Evolutionary conservation across 2,329 filamentous ascomycete species (phyloP), one percentile per base, ranked within the genome.

Genomic region (Phyllosticta capitalensis): DNA sequence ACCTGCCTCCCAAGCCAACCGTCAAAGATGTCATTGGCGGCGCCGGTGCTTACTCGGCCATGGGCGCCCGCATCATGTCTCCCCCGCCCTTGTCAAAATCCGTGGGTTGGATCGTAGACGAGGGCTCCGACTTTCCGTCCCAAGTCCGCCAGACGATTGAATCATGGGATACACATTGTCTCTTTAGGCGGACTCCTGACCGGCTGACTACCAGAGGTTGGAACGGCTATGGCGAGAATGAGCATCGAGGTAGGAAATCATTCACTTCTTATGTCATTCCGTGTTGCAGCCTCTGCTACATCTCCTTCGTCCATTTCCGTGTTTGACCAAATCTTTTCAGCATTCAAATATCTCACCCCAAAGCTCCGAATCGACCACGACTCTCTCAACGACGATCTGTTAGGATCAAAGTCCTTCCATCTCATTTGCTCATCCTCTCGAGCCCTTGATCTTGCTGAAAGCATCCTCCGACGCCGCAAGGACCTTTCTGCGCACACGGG

Each of bases 91-190:
- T 79, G 52, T 88, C 90, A 21, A 79, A 77, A 45, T 80, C 82
- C 2, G 84, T 97, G 5, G 90, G 90, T 63, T 97, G 92, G 92
- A 86, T 97, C 63, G 84, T 97, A 51, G 92, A 99, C 73, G 83
- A 85, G 67, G 94, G 94, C 28, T 87, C 83, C 17, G 94, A 97
- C 73, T 97, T 97, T 65, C 92, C 92, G 0, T 64, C 76, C 0
- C 75, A 81, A 12, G 78, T 95, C 56, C 80, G 81, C 54, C 69
- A 79, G 1, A 78, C 82, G 51, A 85, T 99, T 64, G 74, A 81
- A 14, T 80, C 82, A 51, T 96, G 94, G 92, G 75, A 84, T 17
- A 96, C 92, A 1, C 83, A 83, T 5, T 88, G 83, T 20, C 68
- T 90, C 17, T 76, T 94, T 64, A 83, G 91, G 57, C 75, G 83